Conservation (phyloP, 371 early-diverging fungal genomes). For the Blakeslea trispora region DNA sequence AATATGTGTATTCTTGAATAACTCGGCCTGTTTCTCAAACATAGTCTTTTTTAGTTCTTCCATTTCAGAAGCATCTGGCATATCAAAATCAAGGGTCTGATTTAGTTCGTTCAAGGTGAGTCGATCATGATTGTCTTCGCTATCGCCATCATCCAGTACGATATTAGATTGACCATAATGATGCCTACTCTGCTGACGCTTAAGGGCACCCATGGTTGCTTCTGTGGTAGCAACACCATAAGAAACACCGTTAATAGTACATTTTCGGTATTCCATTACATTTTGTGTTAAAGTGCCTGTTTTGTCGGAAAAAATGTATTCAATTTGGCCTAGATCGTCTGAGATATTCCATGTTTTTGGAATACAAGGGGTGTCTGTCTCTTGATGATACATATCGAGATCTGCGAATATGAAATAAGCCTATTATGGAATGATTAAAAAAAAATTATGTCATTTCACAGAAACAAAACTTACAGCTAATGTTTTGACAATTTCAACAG, state of each 20-base stretch:
- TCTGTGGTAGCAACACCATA: conserved; percentile 67
- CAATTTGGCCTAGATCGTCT: conserved; percentile 89
- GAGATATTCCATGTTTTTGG: conserved; percentile 89
- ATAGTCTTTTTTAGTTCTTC: conserved; percentile 39
- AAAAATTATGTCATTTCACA: neutral
- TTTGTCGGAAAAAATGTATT: conserved; percentile 98
- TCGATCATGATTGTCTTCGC: conserved; percentile 3
- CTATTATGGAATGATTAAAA: conserved; percentile 14
- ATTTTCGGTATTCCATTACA: conserved; percentile 81
- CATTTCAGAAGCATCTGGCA: conserved; percentile 8
- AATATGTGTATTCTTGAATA: conserved; percentile 42
- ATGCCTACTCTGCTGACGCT: conserved; percentile 48
- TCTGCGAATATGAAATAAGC: conserved; percentile 85
- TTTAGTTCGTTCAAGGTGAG: conserved; percentile 11
- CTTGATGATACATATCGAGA: conserved; percentile 84
- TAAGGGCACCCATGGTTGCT: conserved; percentile 32
- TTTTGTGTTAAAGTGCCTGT: conserved; percentile 84
- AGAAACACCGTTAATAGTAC: conserved; percentile 81
- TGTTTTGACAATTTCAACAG: conserved; percentile 90
- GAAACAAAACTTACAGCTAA: conserved; percentile 50
- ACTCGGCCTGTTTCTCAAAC: conserved; percentile 36
- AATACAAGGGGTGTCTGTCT: conserved; percentile 75
- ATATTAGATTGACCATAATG: conserved; percentile 7
- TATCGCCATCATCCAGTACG: conserved; percentile 22
- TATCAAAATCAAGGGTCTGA: neutral